Base-by-base conservation (phyloP, 2,329 filamentous ascomycete species). In the Golovinomyces cichoracearum region DNA sequence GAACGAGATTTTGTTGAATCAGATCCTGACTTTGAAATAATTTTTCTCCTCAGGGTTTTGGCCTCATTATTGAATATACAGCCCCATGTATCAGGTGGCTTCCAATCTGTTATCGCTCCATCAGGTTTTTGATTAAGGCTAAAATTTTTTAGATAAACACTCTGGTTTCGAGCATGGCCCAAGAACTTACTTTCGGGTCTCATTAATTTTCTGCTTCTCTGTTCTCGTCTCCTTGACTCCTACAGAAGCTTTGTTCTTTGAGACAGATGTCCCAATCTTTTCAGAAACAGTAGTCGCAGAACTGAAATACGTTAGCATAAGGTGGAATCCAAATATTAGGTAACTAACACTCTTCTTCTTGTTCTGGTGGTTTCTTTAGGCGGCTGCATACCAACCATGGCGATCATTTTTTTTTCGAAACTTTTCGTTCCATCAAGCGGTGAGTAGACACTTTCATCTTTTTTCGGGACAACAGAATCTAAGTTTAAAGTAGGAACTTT, bases 381-480 rank as follows among this genome's bases (percentile, higher is more conserved):
- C 35, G 35, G 35, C 4, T 38, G 15, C 9, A 38, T 38, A 38
- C 48, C 10, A 50, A 44, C 10, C 4, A 44, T 22, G 6, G 40
- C 22, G 6, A 19, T 44, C 23, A 26, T 44, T 13, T 19, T 12
- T 13, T 17, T 40, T 23, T 25, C 40, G 25, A 38, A 38, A 38
- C 5, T 21, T 3, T 21, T 38, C 15, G 17, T 15, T 9, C 15
- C 10, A 5, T 64, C 62, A 27, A 57, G 52, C 26, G 57, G 56
- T n/a, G 62, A 61, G 15, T 62, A 55, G 0, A 57, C 61, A 31
- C 65, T 57, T 49, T 67, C 63, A 5, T 63, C 65, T 10, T 56
- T 63, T 51, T 64, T 63, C 4, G 62, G 66, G 40, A 69, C 57
- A 50, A 63, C 66, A 1, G 68, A 69, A 2, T 58, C 63, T 13